Evolutionary conservation across 805 yeast species (phyloP).

Genomic region (Candida montana): DNA sequence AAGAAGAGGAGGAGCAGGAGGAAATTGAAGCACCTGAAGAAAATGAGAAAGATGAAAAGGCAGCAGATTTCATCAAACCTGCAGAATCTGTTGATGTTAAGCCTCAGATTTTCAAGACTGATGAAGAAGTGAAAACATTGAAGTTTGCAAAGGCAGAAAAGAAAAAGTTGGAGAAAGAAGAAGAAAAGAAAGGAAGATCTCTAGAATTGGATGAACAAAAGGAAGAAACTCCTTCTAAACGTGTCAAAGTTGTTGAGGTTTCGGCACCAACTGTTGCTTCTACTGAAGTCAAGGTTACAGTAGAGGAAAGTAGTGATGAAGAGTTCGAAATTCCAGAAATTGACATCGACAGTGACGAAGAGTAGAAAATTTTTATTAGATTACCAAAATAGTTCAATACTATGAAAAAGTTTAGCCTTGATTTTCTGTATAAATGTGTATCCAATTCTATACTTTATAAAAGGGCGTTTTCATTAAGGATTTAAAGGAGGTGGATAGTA

Average conservation of each 20-base stretch:
- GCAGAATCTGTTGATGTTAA: constrained; percentile 4
- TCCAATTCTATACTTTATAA: too few relatives aligned
- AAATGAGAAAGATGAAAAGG: constrained; percentile 9
- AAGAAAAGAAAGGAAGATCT: constrained; percentile 15
- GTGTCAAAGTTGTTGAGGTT: constrained; percentile 17
- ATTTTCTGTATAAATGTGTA: too few relatives aligned
- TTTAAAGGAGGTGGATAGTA: constrained; percentile 17
- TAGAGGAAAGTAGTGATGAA: constrained; percentile 29
- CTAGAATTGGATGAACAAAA: constrained; percentile 16
- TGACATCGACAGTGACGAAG: constrained; percentile 38
- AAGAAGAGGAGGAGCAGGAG: constrained; percentile 13
- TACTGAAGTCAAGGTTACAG: constrained; percentile 11
- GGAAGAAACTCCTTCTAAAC: constrained; percentile 22
- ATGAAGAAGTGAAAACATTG: constrained; percentile 21
- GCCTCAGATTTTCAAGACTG: constrained; percentile 18
- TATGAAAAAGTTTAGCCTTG: too few relatives aligned
- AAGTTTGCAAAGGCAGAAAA: constrained; percentile 14
- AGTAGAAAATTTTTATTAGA: too few relatives aligned
- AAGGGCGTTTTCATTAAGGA: too few relatives aligned
- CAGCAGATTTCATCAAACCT: constrained; percentile 13
- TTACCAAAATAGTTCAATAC: too few relatives aligned
- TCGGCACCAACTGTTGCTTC: neutral
- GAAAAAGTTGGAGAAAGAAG: constrained; percentile 3
- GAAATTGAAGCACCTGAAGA: neutral
- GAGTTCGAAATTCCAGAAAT: constrained; percentile 50